Evolutionary conservation across 129 eudicot species (phyloP).

Genomic region (Saussurea involucrata): DNA sequence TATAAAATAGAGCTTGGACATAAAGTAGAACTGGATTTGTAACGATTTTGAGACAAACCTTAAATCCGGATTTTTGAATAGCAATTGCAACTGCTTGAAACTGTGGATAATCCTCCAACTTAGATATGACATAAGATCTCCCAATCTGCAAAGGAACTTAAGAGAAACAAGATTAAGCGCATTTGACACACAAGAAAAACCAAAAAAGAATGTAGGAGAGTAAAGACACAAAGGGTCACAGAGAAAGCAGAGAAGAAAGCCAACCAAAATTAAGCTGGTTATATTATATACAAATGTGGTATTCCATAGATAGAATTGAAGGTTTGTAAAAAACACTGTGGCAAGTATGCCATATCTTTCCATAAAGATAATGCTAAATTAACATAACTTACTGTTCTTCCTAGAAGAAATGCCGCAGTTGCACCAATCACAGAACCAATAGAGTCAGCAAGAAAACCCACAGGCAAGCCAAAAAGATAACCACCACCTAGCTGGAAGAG

Average conservation of each 20-base stretch:
- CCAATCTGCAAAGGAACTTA: slow-evolving; percentile 53
- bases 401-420: slow-evolving; percentile 72
- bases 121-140: slow-evolving; percentile 69
- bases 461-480: slow-evolving; percentile 77
- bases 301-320: not conserved
- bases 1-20: not conserved
- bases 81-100: slow-evolving; percentile 87
- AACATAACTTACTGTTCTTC: slow-evolving; percentile 67
- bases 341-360: not conserved
- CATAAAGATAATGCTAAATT: not conserved
- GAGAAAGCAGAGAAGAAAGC: not conserved
- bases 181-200: not conserved
- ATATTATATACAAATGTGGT: not conserved
- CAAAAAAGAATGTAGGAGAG: not conserved
- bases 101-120: slow-evolving; percentile 76
- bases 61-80: slow-evolving; percentile 76
- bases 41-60: slow-evolving; percentile 37
- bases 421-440: slow-evolving; percentile 82
- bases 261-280: not conserved
- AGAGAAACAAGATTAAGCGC: not conserved
- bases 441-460: slow-evolving; percentile 90
- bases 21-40: not conserved
- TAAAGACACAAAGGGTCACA: not conserved
- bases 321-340: not conserved
- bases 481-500: slow-evolving; percentile 89